Evolutionary conservation across 2,329 filamentous ascomycete species (phyloP).

Genomic region (Cordyceps cicadae): DNA sequence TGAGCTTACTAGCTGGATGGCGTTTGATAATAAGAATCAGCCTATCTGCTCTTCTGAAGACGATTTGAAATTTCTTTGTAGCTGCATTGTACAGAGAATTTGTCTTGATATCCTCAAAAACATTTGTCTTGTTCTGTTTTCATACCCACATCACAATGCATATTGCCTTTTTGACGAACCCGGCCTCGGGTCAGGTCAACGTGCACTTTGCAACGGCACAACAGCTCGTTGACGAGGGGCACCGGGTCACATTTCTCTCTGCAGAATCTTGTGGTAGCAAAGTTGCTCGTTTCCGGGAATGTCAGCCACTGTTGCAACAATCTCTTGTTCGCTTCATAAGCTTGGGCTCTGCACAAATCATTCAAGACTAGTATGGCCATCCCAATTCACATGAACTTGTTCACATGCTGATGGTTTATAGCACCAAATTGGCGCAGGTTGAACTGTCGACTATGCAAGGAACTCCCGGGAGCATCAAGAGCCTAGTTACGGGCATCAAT

Average conservation of each 20-base stretch:
- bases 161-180: constrained; percentile 1
- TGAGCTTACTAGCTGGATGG: background rate
- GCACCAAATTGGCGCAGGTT: background rate
- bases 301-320: background rate
- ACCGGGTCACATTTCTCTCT: constrained; percentile 3
- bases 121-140: background rate
- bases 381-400: background rate
- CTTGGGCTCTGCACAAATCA: constrained; percentile 2
- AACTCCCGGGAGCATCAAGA: background rate
- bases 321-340: background rate
- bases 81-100: too few relatives aligned
- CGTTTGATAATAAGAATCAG: background rate
- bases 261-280: background rate
- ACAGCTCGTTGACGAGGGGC: background rate
- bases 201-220: background rate
- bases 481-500: constrained; percentile 1
- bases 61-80: too few relatives aligned
- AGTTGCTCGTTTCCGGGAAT: background rate
- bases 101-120: too few relatives aligned
- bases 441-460: background rate
- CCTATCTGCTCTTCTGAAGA: background rate
- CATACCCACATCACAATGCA: background rate
- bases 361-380: background rate
- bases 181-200: constrained; percentile 1
- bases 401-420: background rate